phyloP scores from a whole-genome alignment of 2,329 filamentous ascomycete species.

The Ophiocordyceps robertsii region DNA sequence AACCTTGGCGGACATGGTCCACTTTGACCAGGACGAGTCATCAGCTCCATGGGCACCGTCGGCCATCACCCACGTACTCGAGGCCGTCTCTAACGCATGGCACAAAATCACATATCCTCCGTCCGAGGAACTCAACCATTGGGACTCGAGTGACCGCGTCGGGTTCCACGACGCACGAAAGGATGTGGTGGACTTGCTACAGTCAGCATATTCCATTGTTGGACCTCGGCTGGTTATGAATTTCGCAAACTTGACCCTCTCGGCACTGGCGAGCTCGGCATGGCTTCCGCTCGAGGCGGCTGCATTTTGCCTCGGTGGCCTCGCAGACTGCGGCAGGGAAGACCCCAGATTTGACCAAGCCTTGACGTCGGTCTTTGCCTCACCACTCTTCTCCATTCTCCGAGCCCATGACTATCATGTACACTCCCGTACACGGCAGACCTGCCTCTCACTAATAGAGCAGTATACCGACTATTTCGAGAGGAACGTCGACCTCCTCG shows the following conservation, averaged over 20 bases:
- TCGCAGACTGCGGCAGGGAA: slow-evolving; percentile 53
- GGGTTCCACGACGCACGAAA: slow-evolving; percentile 61
- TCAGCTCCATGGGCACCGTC: slow-evolving; percentile 40
- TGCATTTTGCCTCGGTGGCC: slow-evolving; percentile 48
- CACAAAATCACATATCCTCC: slow-evolving; percentile 57
- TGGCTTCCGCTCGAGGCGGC: slow-evolving; percentile 50
- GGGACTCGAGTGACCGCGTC: slow-evolving; percentile 56
- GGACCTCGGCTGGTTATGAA: slow-evolving; percentile 41
- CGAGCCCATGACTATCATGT: slow-evolving; percentile 35
- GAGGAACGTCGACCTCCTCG: slow-evolving; percentile 51
- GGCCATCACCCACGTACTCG: slow-evolving; percentile 45
- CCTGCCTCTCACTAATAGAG: slow-evolving; percentile 57
- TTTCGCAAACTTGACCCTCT: slow-evolving; percentile 42
- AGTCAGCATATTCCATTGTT: slow-evolving; percentile 53
- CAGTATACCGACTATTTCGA: slow-evolving; percentile 67
- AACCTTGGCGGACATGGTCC: slow-evolving; percentile 45
- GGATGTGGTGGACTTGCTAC: slow-evolving; percentile 67
- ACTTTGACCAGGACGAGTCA: slow-evolving; percentile 29
- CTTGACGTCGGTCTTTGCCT: slow-evolving; percentile 48
- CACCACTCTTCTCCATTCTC: slow-evolving; percentile 42
- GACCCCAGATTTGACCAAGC: slow-evolving; percentile 42
- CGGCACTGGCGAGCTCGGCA: slow-evolving; percentile 30
- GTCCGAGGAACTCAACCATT: slow-evolving; percentile 40
- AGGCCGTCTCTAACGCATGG: slow-evolving; percentile 53
- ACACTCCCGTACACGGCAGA: slow-evolving; percentile 50